Evolutionary conservation across 108 stramenopile genomes (phyloP).

Genomic region (Cyclotella atomus): DNA sequence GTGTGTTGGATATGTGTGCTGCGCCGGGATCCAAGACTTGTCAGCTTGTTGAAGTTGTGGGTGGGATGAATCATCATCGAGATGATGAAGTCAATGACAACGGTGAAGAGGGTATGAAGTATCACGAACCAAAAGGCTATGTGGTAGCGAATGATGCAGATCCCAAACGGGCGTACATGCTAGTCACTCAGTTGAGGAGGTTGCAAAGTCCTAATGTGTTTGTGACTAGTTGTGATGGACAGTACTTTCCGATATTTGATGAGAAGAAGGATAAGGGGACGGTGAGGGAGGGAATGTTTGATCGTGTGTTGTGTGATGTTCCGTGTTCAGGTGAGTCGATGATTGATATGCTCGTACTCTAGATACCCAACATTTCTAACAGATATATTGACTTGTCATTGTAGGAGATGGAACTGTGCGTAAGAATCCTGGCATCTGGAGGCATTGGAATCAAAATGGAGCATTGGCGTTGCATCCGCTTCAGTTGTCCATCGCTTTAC

Average conservation of each 20-base stretch:
- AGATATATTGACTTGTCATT: background rate
- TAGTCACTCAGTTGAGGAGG: slow-evolving; percentile 90
- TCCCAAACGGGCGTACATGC: slow-evolving; percentile 95
- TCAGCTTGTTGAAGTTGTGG: slow-evolving; percentile 93
- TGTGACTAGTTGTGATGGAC: slow-evolving; percentile 92
- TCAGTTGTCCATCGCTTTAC: slow-evolving; percentile 86
- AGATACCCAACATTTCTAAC: background rate
- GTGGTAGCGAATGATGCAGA: slow-evolving; percentile 98
- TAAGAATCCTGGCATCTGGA: slow-evolving; percentile 94
- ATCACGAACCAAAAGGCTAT: slow-evolving; percentile 61
- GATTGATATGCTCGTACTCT: background rate
- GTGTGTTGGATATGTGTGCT: slow-evolving; percentile 95
- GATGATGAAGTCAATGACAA: slow-evolving; percentile 11
- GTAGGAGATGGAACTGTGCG: slow-evolving; percentile 94
- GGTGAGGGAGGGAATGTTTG: slow-evolving; percentile 81
- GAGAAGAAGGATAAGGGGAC: slow-evolving; percentile 47
- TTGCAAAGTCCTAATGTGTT: slow-evolving; percentile 88
- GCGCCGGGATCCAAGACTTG: slow-evolving; percentile 98
- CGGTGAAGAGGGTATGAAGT: slow-evolving; percentile 18
- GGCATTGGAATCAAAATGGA: slow-evolving; percentile 71
- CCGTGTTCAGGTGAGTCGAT: slow-evolving; percentile 84
- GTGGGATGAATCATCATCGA: slow-evolving; percentile 12
- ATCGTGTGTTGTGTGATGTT: slow-evolving; percentile 97
- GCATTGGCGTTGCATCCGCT: slow-evolving; percentile 80
- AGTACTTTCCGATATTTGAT: slow-evolving; percentile 79